These are phyloP conservation scores for Irpex rosettiformis DNA, from an alignment of 1,284 basidiomycete species.

Conservation along the genomic window DNA sequence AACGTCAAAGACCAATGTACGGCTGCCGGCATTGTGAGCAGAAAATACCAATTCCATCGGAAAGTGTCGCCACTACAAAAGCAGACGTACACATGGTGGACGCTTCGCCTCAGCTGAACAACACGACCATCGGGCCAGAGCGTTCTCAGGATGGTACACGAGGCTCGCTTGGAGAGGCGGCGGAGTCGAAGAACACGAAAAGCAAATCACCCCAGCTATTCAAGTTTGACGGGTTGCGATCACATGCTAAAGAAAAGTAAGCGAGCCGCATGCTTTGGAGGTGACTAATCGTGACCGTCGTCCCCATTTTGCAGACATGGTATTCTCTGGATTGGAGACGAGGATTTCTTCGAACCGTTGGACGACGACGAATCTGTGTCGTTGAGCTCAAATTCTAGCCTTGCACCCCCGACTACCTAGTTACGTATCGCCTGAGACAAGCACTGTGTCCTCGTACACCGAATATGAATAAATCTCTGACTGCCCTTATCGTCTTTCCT, in stretches of 20 bases:
- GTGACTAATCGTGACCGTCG: slow-evolving; percentile 8
- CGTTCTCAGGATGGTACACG: slow-evolving; percentile 4
- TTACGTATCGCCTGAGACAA: not conserved
- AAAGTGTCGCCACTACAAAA: not conserved
- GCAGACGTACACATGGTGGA: not conserved
- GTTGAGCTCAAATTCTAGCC: not conserved
- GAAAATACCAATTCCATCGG: not conserved
- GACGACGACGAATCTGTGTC: not conserved
- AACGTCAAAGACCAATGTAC: slow-evolving; percentile 36
- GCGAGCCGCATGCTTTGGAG: slow-evolving; percentile 20
- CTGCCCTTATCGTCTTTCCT: not conserved
- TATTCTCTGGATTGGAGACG: slow-evolving; percentile 29
- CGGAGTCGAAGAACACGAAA: slow-evolving; percentile 13
- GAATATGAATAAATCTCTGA: not conserved
- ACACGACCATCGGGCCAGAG: not conserved
- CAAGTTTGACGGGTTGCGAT: slow-evolving; percentile 51
- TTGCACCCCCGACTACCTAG: not conserved
- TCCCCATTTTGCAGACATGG: slow-evolving; percentile 26
- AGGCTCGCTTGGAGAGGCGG: slow-evolving; percentile 7
- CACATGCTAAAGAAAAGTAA: slow-evolving; percentile 58
- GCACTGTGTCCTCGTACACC: not conserved
- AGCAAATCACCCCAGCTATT: slow-evolving; percentile 27
- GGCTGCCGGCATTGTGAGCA: slow-evolving; percentile 53
- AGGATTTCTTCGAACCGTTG: slow-evolving; percentile 28
- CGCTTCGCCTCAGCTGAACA: not conserved